Percentiles rank a stretch among this genome's conserved stretches.
These are phyloP conservation scores for Sideroxylon spinosum DNA, from an alignment of 179 eudicot genomes.

Conservation along the genomic window DNA sequence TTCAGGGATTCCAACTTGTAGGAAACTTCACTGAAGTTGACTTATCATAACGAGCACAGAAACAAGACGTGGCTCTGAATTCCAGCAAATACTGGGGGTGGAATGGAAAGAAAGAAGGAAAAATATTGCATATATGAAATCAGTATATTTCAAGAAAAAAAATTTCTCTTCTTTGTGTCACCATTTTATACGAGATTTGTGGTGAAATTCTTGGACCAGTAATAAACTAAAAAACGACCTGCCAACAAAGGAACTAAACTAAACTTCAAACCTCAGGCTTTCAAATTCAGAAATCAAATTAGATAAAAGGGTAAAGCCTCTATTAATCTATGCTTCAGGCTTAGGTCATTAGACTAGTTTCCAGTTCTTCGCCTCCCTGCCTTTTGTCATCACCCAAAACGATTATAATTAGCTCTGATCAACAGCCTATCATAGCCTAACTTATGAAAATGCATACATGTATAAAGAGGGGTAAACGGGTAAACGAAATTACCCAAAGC, in stretches of 20 bases:
- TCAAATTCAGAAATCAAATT: neutral
- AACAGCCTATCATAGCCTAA: neutral
- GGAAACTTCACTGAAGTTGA: neutral
- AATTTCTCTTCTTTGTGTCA: neutral
- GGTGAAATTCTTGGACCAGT: neutral
- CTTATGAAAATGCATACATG: too few relatives aligned
- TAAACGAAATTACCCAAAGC: constrained; percentile 61
- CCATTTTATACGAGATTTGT: neutral
- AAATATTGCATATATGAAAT: neutral
- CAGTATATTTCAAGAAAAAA: neutral
- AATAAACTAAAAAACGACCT: neutral
- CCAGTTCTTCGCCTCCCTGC: constrained; percentile 8
- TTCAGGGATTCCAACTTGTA: neutral
- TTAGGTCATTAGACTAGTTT: neutral
- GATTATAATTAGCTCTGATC: neutral
- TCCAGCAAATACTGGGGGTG: neutral
- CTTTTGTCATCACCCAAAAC: neutral
- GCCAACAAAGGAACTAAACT: neutral
- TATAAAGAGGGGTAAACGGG: too few relatives aligned
- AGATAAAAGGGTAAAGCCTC: neutral
- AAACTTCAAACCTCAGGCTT: neutral
- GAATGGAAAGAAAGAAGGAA: neutral
- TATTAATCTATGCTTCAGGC: neutral
- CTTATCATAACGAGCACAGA: neutral
- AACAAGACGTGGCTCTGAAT: neutral